Conservation (phyloP, 2,329 filamentous ascomycete genomes). For the Venturia carpophila region DNA sequence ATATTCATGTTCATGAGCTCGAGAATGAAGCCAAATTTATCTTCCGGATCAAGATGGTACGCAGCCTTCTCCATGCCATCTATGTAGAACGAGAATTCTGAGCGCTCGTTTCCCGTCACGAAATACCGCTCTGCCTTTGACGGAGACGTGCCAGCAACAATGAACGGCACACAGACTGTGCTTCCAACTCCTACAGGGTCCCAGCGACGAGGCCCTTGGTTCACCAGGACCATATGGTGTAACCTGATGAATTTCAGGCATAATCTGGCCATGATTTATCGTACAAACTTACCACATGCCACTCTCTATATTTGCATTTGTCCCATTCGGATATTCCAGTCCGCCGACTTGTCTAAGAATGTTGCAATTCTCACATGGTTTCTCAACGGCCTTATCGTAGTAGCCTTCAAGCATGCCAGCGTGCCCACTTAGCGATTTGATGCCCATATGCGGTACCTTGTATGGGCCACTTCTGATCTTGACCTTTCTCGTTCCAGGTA, state of each 20-base stretch:
- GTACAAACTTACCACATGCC: slow-evolving; percentile 14
- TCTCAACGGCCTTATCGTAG: slow-evolving; percentile 10
- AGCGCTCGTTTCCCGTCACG: slow-evolving; percentile 17
- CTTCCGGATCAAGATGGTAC: slow-evolving; percentile 12
- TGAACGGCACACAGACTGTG: slow-evolving; percentile 10
- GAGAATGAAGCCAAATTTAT: slow-evolving; percentile 15
- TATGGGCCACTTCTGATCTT: slow-evolving; percentile 18
- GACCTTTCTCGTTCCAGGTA: slow-evolving; percentile 12
- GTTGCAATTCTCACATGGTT: slow-evolving; percentile 17
- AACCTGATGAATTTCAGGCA: slow-evolving; percentile 6
- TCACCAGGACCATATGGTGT: slow-evolving; percentile 17
- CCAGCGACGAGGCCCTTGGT: slow-evolving; percentile 12
- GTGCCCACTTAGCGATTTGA: background rate
- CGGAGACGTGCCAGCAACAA: background rate
- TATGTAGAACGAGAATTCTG: background rate
- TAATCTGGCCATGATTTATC: background rate
- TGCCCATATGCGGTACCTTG: slow-evolving; percentile 16
- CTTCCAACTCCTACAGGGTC: slow-evolving; percentile 2
- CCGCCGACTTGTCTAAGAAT: slow-evolving; percentile 8
- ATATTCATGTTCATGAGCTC: slow-evolving; percentile 20
- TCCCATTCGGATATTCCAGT: slow-evolving; percentile 14
- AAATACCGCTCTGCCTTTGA: background rate
- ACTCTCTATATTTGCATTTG: slow-evolving; percentile 14
- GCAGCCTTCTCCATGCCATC: slow-evolving; percentile 9
- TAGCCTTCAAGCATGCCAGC: slow-evolving; percentile 17